A percentile compares a stretch with the other conserved stretches of the same genome.
Evolutionary conservation across 2,329 filamentous ascomycete species (phyloP).

Genomic region (Pseudogymnoascus sp.): DNA sequence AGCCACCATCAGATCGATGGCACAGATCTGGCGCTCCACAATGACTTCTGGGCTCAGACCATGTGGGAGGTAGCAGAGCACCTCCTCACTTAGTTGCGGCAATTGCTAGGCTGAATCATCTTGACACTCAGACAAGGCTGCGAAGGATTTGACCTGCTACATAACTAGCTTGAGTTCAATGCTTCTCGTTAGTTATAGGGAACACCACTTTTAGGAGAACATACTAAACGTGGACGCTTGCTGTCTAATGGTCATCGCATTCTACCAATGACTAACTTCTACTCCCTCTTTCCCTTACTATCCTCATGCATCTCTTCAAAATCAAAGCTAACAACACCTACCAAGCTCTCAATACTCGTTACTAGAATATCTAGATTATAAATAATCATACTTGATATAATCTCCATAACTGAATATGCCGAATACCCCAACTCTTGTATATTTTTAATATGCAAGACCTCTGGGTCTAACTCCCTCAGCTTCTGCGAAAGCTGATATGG

Average conservation of each 20-base stretch:
- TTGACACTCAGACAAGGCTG: neutral
- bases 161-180: no score
- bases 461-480: slow-evolving; percentile 9
- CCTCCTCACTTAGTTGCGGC: no score
- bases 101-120: no score
- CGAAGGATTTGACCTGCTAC: neutral
- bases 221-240: neutral
- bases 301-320: neutral
- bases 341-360: slow-evolving; percentile 4
- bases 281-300: neutral
- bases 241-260: neutral
- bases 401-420: slow-evolving; percentile 9
- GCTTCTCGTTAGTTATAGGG: no score
- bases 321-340: slow-evolving; percentile 6
- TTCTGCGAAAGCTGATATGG: slow-evolving; percentile 10
- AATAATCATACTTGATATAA: slow-evolving; percentile 10
- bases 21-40: no score
- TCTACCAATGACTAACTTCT: neutral
- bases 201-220: neutral
- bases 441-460: slow-evolving; percentile 6
- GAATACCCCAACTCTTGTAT: slow-evolving; percentile 9
- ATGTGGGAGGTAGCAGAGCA: no score
- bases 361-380: slow-evolving; percentile 3
- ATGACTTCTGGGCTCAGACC: no score
- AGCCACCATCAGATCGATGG: no score